Conservation (phyloP, 2,329 filamentous ascomycete genomes). For the Aspergillus sojae region DNA sequence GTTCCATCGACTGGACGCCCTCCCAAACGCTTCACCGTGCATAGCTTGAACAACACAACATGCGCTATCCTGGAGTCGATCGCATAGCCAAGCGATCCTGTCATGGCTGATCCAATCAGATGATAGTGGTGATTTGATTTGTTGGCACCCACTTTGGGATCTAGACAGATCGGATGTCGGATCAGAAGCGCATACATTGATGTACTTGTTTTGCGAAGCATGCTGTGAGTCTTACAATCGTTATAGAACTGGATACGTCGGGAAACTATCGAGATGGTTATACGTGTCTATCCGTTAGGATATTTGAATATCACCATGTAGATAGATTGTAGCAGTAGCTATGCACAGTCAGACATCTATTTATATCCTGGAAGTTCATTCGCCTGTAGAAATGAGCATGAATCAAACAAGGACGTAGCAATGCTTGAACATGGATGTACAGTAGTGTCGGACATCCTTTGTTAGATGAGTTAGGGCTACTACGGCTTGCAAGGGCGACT, state of each 20-base stretch:
- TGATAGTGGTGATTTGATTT: neutral
- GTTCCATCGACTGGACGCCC: neutral
- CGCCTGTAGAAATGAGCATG: neutral
- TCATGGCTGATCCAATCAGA: neutral
- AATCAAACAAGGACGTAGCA: neutral
- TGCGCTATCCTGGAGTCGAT: neutral
- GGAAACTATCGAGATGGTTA: neutral
- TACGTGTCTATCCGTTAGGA: neutral
- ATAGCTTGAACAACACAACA: neutral
- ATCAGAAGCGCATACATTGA: neutral
- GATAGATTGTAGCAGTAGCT: neutral
- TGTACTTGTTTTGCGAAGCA: neutral
- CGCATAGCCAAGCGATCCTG: neutral
- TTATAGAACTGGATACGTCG: neutral
- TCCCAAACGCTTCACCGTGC: neutral
- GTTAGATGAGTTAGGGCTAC: neutral
- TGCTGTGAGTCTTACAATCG: neutral
- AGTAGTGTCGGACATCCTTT: neutral
- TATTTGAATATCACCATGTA: neutral
- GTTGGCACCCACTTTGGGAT: neutral
- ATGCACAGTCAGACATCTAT: neutral
- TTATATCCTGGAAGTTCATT: neutral
- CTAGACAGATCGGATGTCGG: neutral
- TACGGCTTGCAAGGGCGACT: neutral
- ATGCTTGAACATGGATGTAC: neutral